phyloP scores from a whole-genome alignment of 2,329 filamentous ascomycete genomes.

The Alternaria panax region DNA sequence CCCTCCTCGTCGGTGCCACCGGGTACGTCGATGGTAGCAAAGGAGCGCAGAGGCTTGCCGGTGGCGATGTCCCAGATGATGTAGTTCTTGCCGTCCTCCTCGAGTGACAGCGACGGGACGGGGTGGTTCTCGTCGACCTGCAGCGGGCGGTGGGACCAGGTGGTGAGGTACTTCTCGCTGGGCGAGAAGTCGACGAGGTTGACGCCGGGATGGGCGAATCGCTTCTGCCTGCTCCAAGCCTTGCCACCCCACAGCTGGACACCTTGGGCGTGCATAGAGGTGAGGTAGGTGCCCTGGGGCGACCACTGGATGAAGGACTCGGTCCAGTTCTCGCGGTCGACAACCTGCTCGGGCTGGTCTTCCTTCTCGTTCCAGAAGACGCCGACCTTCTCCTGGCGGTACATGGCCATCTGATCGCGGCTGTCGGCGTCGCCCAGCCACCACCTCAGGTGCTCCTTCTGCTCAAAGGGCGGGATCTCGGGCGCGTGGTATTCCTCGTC shows the following conservation, averaged over 20 bases:
- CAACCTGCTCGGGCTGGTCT: constrained; percentile 83
- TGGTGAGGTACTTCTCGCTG: constrained; percentile 88
- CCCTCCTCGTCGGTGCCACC: constrained; percentile 68
- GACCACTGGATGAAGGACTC: constrained; percentile 99
- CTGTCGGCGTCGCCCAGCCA: constrained; percentile 90
- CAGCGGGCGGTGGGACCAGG: constrained; percentile 95
- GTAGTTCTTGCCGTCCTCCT: constrained; percentile 99
- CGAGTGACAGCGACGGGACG: constrained; percentile 73
- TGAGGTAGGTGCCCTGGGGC: constrained; percentile 89
- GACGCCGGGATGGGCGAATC: constrained; percentile 94
- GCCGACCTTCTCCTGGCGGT: constrained; percentile 87
- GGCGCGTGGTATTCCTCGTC: constrained; percentile 89
- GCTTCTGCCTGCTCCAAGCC: constrained; percentile 87
- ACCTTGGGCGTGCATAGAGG: constrained; percentile 93
- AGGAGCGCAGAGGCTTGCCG: constrained; percentile 87
- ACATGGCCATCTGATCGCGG: constrained; percentile 95
- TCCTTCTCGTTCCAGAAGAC: constrained; percentile 99
- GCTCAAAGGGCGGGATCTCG: constrained; percentile 80
- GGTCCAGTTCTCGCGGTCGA: constrained; percentile 96
- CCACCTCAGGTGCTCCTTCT: constrained; percentile 93
- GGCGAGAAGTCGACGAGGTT: constrained; percentile 97
- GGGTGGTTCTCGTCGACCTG: constrained; percentile 89
- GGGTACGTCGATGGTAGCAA: constrained; percentile 85
- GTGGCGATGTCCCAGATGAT: constrained; percentile 97
- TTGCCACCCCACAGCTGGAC: constrained; percentile 96